These are phyloP conservation scores for Hypoxylon rubiginosum DNA, from an alignment of 2,329 filamentous ascomycete species.

Conservation along the genomic window DNA sequence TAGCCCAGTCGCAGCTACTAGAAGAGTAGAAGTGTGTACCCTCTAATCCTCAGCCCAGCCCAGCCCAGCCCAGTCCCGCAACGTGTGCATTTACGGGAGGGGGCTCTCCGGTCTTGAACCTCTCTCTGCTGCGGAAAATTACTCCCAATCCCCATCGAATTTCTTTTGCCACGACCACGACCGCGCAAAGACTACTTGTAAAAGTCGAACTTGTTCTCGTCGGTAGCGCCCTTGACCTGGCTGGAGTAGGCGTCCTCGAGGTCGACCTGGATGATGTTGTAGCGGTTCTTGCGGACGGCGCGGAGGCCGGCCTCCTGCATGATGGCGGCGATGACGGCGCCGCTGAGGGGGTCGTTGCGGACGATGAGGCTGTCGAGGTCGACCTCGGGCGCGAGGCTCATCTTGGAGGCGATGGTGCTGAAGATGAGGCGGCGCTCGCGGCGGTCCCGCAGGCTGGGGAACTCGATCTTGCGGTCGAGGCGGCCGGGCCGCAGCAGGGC, in stretches of 20 bases:
- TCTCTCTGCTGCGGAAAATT: too few species aligned
- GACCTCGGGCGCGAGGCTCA: slow-evolving; percentile 96
- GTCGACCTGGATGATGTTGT: slow-evolving; percentile 98
- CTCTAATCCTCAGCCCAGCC: too few species aligned
- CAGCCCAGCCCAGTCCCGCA: slow-evolving; percentile 8
- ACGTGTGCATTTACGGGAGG: neutral
- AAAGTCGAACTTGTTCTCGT: slow-evolving; percentile 87
- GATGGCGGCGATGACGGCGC: slow-evolving; percentile 96
- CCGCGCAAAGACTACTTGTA: slow-evolving; percentile 76
- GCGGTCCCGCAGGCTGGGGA: slow-evolving; percentile 93
- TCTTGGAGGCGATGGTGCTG: slow-evolving; percentile 95
- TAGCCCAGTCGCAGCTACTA: neutral
- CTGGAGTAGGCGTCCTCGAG: slow-evolving; percentile 96
- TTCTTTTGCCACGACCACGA: too few species aligned
- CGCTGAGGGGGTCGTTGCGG: slow-evolving; percentile 93
- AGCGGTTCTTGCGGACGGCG: slow-evolving; percentile 96
- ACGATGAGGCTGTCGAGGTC: slow-evolving; percentile 97
- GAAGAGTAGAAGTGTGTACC: too few species aligned
- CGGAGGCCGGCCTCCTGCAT: slow-evolving; percentile 98
- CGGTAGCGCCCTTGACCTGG: slow-evolving; percentile 85
- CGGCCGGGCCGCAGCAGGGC: slow-evolving; percentile 94
- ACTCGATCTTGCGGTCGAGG: slow-evolving; percentile 98
- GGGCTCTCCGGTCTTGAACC: neutral
- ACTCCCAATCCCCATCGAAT: neutral
- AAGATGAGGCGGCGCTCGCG: slow-evolving; percentile 97